phyloP scores from a whole-genome alignment of 2,329 filamentous ascomycete genomes.

The Diaporthe ampelina region DNA sequence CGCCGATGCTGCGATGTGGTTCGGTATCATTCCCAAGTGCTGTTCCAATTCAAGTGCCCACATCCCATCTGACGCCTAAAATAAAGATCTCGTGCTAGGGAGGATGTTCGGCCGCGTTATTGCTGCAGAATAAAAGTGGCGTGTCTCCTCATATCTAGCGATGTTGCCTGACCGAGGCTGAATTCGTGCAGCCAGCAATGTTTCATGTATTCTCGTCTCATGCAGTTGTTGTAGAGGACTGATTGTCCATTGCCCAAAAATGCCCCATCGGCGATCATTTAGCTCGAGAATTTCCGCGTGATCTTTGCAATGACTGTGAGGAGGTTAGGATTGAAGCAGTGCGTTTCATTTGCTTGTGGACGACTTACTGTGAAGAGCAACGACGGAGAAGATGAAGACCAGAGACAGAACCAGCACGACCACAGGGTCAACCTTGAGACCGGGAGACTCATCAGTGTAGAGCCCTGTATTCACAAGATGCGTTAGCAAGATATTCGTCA shows the following conservation, averaged over 20 bases:
- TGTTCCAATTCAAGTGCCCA: constrained; percentile 38
- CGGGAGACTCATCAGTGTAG: constrained; percentile 98
- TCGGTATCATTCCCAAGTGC: constrained; percentile 34
- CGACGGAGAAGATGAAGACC: constrained; percentile 99
- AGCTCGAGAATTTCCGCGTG: constrained; percentile 86
- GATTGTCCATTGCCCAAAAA: neutral
- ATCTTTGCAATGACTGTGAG: constrained; percentile 92
- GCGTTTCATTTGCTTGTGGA: neutral
- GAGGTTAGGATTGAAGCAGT: constrained; percentile 42
- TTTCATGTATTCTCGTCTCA: neutral
- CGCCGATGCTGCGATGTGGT: neutral
- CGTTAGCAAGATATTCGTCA: constrained; percentile 7
- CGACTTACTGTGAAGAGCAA: constrained; percentile 92
- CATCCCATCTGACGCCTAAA: constrained; percentile 34
- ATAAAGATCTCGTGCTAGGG: constrained; percentile 24
- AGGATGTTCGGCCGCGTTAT: constrained; percentile 21
- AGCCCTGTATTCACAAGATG: constrained; percentile 69
- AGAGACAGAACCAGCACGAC: constrained; percentile 96
- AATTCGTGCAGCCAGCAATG: constrained; percentile 4
- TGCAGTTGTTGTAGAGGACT: constrained; percentile 2
- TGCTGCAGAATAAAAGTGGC: constrained; percentile 38
- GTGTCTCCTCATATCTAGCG: constrained; percentile 18
- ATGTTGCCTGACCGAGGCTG: constrained; percentile 11
- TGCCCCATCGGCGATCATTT: constrained; percentile 47
- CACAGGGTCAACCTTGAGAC: constrained; percentile 97